These are phyloP conservation scores for Incumbomyces delicatus DNA, from an alignment of 2,329 filamentous ascomycete species.

Conservation along the genomic window DNA sequence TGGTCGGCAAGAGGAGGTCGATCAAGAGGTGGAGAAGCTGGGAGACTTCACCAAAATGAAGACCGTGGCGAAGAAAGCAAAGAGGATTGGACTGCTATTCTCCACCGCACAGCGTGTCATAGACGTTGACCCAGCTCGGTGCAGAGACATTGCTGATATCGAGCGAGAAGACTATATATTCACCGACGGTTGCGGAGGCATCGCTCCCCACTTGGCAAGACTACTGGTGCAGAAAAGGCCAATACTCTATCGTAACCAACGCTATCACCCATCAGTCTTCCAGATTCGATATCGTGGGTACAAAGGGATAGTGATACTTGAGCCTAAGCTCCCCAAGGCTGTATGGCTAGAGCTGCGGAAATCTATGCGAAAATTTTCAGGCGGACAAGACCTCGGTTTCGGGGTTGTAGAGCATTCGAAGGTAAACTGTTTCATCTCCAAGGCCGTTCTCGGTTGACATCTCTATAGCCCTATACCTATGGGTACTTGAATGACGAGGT, in stretches of 20 bases:
- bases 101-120: constrained; percentile 28
- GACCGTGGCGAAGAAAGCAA: constrained; percentile 35
- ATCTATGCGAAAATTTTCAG: constrained; percentile 36
- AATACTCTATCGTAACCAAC: constrained; percentile 28
- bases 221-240: constrained; percentile 26
- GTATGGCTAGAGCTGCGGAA: constrained; percentile 24
- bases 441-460: no score
- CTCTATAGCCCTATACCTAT: constrained; percentile 29
- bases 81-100: constrained; percentile 35
- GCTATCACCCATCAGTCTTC: constrained; percentile 33
- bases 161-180: constrained; percentile 30
- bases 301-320: constrained; percentile 34
- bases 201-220: constrained; percentile 26
- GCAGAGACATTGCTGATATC: constrained; percentile 32
- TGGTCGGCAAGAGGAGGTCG: constrained; percentile 26
- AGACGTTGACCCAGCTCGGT: constrained; percentile 26
- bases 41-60: constrained; percentile 35
- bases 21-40: constrained; percentile 27
- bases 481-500: constrained; percentile 36
- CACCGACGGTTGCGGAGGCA: constrained; percentile 35
- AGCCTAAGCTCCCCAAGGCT: constrained; percentile 25
- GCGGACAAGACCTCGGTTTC: constrained; percentile 29
- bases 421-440: constrained; percentile 17
- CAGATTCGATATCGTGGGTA: constrained; percentile 37
- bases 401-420: constrained; percentile 34